Percentiles rank a stretch among this genome's conserved stretches.
These are phyloP conservation scores for Penicillium pancosmium DNA, from an alignment of 495 filamentous ascomycete species.

Conservation along the genomic window DNA sequence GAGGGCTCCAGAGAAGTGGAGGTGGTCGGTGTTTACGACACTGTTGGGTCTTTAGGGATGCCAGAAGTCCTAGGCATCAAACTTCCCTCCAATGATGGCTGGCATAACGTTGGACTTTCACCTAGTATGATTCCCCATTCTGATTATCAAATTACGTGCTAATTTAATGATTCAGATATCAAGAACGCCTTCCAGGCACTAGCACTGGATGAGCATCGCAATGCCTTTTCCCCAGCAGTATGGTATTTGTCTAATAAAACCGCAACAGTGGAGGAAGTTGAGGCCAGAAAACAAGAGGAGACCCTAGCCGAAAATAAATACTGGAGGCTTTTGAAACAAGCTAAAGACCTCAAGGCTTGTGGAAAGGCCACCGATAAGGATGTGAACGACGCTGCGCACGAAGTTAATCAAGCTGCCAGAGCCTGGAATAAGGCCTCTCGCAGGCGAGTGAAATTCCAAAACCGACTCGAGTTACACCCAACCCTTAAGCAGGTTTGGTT, in stretches of 20 bases:
- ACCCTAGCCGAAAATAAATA: constrained; percentile 3
- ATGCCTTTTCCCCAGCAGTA: constrained; percentile 55
- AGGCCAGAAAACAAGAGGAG: constrained; percentile 3
- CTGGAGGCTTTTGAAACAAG: constrained; percentile 6
- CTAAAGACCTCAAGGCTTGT: constrained; percentile 14
- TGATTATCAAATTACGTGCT: neutral
- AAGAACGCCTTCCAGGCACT: constrained; percentile 63
- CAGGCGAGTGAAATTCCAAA: constrained; percentile 15
- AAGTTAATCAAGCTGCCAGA: constrained; percentile 13
- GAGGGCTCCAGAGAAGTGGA: constrained; percentile 39
- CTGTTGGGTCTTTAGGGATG: constrained; percentile 49
- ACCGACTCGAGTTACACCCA: constrained; percentile 12
- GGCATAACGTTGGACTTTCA: constrained; percentile 24
- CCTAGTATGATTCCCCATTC: constrained; percentile 15
- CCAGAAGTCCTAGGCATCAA: constrained; percentile 27
- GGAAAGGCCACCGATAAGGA: constrained; percentile 16
- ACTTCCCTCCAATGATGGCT: constrained; percentile 16
- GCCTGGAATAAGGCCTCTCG: constrained; percentile 14
- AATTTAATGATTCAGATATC: constrained; percentile 34
- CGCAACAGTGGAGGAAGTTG: constrained; percentile 19
- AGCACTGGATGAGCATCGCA: constrained; percentile 58
- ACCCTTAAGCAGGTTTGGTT: constrained; percentile 28
- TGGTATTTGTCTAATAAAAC: constrained; percentile 48
- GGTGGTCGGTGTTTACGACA: constrained; percentile 62
- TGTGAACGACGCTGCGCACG: constrained; percentile 13